Evolutionary conservation across 1,284 basidiomycete genomes (phyloP).

Genomic region (Ceratobasidium papillatum): DNA sequence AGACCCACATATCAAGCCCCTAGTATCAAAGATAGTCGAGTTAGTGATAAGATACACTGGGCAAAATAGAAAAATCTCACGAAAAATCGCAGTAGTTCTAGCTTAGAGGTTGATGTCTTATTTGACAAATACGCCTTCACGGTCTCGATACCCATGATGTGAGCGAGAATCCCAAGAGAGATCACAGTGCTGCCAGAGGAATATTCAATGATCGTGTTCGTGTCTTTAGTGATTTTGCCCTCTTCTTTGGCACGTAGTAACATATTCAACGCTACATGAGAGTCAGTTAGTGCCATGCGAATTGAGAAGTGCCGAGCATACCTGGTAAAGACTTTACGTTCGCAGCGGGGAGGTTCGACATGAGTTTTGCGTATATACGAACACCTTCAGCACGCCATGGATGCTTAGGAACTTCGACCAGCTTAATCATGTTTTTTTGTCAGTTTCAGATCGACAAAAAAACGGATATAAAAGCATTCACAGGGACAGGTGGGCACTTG

Average conservation of each 20-base stretch:
- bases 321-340: constrained; percentile 39
- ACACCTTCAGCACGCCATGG: constrained; percentile 21
- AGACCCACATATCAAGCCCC: constrained; percentile 33
- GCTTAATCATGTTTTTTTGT: neutral
- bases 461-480: neutral
- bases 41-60: neutral
- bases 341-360: constrained; percentile 28
- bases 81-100: constrained; percentile 35
- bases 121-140: constrained; percentile 36
- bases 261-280: constrained; percentile 23
- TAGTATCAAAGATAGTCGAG: neutral
- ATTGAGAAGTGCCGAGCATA: neutral
- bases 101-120: constrained; percentile 29
- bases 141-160: constrained; percentile 36
- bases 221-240: constrained; percentile 14
- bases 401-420: constrained; percentile 32
- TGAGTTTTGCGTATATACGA: constrained; percentile 36
- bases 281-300: neutral
- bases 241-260: constrained; percentile 32
- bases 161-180: constrained; percentile 36
- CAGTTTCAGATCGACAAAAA: neutral
- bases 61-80: neutral
- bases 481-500: constrained; percentile 33
- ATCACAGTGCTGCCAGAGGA: constrained; percentile 38
- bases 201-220: constrained; percentile 34